These are phyloP conservation scores for Camelina sativa DNA, from an alignment of 345 rosid genomes.

Conservation along the genomic window DNA sequence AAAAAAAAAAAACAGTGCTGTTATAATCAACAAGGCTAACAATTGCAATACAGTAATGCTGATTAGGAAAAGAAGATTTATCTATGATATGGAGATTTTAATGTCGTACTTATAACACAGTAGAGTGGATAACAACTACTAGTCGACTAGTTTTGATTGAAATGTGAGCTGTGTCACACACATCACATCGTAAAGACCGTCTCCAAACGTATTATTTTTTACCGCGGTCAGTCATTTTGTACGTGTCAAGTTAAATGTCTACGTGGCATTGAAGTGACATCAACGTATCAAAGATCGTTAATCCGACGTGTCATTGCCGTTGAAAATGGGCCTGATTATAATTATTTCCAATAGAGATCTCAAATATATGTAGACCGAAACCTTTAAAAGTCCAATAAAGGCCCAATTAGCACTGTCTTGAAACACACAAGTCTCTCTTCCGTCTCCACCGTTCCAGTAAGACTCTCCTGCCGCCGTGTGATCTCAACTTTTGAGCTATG, in stretches of 20 bases:
- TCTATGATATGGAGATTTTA: neutral
- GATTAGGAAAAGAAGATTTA: neutral
- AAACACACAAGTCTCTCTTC: neutral
- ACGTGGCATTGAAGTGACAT: conserved; percentile 8
- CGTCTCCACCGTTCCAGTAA: too few relatives aligned
- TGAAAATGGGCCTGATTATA: neutral
- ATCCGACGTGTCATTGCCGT: neutral
- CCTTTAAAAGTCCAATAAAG: neutral
- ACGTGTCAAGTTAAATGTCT: conserved; percentile 8
- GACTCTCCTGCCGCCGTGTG: too few relatives aligned
- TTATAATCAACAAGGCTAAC: neutral
- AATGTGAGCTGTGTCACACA: neutral
- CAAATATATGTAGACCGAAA: neutral
- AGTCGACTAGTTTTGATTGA: neutral
- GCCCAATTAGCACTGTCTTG: conserved; percentile 4
- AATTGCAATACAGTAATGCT: neutral
- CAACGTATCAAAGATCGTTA: neutral
- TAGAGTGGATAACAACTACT: neutral
- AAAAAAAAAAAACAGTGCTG: neutral
- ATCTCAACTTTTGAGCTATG: too few relatives aligned
- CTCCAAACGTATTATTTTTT: neutral
- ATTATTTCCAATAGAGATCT: neutral
- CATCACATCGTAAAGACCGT: neutral
- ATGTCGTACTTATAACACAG: neutral
- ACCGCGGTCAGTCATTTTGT: conserved; percentile 19